Base-by-base conservation (phyloP, 2,329 filamentous ascomycete genomes). In the Hymenoscyphus fructigenus region DNA sequence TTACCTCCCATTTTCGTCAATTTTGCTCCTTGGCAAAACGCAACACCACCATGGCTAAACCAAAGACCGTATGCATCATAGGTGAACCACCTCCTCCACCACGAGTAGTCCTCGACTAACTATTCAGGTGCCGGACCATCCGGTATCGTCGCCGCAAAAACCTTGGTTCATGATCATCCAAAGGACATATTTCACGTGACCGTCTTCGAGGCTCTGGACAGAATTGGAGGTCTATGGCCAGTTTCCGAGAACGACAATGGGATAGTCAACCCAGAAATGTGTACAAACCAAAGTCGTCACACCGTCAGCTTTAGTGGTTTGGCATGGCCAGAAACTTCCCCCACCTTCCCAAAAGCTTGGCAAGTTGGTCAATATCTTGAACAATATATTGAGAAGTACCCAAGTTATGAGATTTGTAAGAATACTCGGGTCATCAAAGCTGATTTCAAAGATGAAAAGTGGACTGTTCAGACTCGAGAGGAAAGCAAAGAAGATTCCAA, bases 161-260 rank as follows among this genome's bases (percentile, higher is more conserved):
- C 88, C 0, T 81, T 95, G 32, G 81, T 92, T 67, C 81, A 87
- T 77, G 82, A 87, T 73, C 80, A 80, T 36, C 80, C 84, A 0
- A 75, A 77, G 1, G 81, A 77, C 12, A 79, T 80, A 5, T 93
- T 91, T 78, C 79, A 82, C 5, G 88, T 94, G 58, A 89, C 85
- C 2, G 76, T 96, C 28, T 91, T 90, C 71, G 92, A 96, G 59
- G 79, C 83, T 17, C 83, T 87, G 57, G 73, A 81, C 38, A 82
- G 85, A 47, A 82, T 94, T 17, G 92, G 91, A 12, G 92, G 92
- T 0, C 84, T 95, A n/a, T 96, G 92, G 92, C 88, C 89, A 3
- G 78, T 80, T 1, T 75, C 77, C 14, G 81, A 79, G 61, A 69
- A 78, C 1, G 86, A 88, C 62, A 69, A 67, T n/a, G 77, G 70